Evolutionary conservation across 148 eudicot species (phyloP).

Genomic region (Silene uniflora): DNA sequence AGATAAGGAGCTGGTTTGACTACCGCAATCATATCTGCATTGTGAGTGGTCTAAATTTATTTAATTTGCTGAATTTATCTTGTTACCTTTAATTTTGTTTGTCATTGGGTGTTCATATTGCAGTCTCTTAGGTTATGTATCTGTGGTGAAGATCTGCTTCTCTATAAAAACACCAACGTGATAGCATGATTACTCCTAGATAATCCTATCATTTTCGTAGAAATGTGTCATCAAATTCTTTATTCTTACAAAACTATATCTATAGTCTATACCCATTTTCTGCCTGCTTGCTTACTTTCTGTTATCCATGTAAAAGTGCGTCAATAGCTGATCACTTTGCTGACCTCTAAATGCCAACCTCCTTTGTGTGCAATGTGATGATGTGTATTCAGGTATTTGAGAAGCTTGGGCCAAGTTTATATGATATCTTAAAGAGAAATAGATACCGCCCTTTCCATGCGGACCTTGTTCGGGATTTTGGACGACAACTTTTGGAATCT

Average conservation of each 20-base stretch:
- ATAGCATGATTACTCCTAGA: not conserved
- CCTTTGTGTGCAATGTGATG: constrained; percentile 39
- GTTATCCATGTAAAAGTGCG: constrained; percentile 20
- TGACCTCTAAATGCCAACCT: constrained; percentile 38
- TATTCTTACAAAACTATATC: not conserved
- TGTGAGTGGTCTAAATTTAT: constrained; percentile 45
- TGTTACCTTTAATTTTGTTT: not conserved
- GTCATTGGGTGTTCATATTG: constrained; percentile 9
- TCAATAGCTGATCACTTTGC: constrained; percentile 25
- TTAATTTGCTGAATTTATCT: not conserved
- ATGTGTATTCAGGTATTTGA: constrained; percentile 2
- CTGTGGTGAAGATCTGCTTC: too few relatives aligned
- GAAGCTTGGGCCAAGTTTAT: constrained; percentile 99
- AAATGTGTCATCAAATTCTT: not conserved
- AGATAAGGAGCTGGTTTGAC: constrained; percentile 79
- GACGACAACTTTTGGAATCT: constrained; percentile 95
- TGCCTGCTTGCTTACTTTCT: not conserved
- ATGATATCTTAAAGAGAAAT: constrained; percentile 72
- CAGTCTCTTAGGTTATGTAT: constrained; percentile 1
- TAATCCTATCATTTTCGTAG: not conserved
- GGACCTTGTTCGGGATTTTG: constrained; percentile 94
- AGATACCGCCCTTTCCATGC: constrained; percentile 76
- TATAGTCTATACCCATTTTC: constrained; percentile 4
- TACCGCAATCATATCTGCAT: constrained; percentile 87
- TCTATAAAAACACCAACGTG: not conserved